phyloP scores from a whole-genome alignment of 225 moss, liverwort and hornwort species.

The Bryoerythrophyllum caledonicum region DNA sequence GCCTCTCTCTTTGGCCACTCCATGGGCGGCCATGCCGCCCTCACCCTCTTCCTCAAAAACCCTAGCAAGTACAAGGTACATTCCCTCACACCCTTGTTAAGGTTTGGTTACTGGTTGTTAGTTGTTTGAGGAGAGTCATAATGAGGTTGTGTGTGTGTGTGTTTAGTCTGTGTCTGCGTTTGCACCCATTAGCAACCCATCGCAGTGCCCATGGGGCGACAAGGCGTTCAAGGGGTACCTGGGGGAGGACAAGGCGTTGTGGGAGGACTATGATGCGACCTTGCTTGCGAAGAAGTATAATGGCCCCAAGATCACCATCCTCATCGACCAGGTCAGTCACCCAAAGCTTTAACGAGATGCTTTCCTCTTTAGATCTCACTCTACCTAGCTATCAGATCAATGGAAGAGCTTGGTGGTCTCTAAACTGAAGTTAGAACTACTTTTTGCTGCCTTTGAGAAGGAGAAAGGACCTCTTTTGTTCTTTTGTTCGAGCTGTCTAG shows the following conservation, averaged over 20 bases:
- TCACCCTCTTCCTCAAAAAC: conserved; percentile 77
- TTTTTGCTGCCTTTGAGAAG: no score
- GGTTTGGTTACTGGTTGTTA: not conserved
- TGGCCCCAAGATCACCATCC: conserved; percentile 61
- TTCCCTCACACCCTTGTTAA: not conserved
- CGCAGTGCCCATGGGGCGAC: conserved; percentile 62
- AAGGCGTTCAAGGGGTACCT: conserved; percentile 89
- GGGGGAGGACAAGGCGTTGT: conserved; percentile 62
- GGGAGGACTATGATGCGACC: conserved; percentile 88
- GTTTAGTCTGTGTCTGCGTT: conserved; percentile 93
- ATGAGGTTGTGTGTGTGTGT: not conserved
- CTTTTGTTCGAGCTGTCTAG: no score
- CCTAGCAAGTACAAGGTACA: conserved; percentile 72
- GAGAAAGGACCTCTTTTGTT: no score
- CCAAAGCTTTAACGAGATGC: no score
- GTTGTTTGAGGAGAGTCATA: not conserved
- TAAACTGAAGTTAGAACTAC: no score
- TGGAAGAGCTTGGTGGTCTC: no score
- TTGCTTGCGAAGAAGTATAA: conserved; percentile 62
- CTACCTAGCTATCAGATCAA: no score
- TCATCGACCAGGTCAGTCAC: conserved; percentile 80
- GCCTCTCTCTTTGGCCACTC: conserved; percentile 90
- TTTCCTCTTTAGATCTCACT: no score
- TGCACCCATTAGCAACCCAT: conserved; percentile 84
- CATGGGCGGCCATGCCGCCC: conserved; percentile 99